phyloP scores from a whole-genome alignment of 2,329 filamentous ascomycete species.

The Aspergillus aculeatinus region DNA sequence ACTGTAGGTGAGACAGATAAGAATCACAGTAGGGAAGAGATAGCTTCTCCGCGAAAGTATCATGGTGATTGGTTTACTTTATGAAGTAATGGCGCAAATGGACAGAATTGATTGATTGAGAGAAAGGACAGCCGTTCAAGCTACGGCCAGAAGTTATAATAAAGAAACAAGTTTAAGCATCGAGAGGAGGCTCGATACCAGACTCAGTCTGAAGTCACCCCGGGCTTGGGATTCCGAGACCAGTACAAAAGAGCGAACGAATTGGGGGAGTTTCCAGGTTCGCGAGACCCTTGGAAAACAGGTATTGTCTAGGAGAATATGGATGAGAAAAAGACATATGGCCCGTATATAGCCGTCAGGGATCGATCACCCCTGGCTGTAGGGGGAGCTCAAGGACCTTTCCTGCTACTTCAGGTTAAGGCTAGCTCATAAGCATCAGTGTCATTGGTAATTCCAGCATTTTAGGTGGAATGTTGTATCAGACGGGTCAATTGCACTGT shows the following conservation, averaged over 20 bases:
- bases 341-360: slow-evolving; percentile 12
- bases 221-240: neutral
- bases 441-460: neutral
- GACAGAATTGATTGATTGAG: slow-evolving; percentile 5
- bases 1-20: slow-evolving; percentile 26
- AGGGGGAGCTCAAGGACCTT: neutral
- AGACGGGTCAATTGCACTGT: slow-evolving; percentile 8
- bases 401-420: slow-evolving; percentile 4
- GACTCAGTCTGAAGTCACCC: neutral
- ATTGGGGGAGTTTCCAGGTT: neutral
- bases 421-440: slow-evolving; percentile 10
- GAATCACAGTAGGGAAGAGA: slow-evolving; percentile 25
- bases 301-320: neutral
- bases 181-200: slow-evolving; percentile 11
- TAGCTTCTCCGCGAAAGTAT: slow-evolving; percentile 27
- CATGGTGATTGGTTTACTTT: slow-evolving; percentile 21
- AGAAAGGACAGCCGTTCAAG: slow-evolving; percentile 10
- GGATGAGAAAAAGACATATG: slow-evolving; percentile 1
- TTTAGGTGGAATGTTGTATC: slow-evolving; percentile 11
- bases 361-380: slow-evolving; percentile 19
- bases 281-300: neutral
- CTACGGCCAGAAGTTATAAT: slow-evolving; percentile 11
- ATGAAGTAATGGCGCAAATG: neutral
- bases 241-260: slow-evolving; percentile 1
- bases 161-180: slow-evolving; percentile 9